These are phyloP conservation scores for Globisporangium orthogonon DNA, from an alignment of 352 stramenopile species.

Conservation along the genomic window DNA sequence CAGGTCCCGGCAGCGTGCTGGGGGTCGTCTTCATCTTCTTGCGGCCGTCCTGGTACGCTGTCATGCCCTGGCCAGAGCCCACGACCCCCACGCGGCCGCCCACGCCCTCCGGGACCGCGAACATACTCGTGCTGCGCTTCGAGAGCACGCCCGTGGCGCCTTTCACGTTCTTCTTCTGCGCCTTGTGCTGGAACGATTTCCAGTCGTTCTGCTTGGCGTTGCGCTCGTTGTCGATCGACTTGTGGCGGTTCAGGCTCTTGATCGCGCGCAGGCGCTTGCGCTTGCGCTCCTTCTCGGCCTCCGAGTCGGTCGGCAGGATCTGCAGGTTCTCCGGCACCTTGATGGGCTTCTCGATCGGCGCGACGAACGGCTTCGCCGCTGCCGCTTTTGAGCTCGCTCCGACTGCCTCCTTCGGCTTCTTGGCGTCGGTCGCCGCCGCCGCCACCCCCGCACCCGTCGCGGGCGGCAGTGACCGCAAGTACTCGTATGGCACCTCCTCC, in stretches of 20 bases:
- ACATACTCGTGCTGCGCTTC: conserved; percentile 84
- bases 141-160: conserved; percentile 67
- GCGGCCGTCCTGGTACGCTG: conserved; percentile 53
- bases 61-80: conserved; percentile 86
- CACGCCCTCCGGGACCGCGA: conserved; percentile 80
- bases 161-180: conserved; percentile 64
- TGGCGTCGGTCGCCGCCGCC: background rate
- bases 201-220: conserved; percentile 84
- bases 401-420: background rate
- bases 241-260: conserved; percentile 85
- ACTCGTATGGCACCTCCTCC: conserved; percentile 88
- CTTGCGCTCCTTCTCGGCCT: conserved; percentile 84
- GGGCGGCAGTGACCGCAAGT: conserved; percentile 37
- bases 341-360: conserved; percentile 63
- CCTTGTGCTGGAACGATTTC: conserved; percentile 82
- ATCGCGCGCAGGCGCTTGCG: conserved; percentile 76
- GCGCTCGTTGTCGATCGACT: conserved; percentile 76
- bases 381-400: conserved; percentile 11
- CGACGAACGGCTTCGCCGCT: conserved; percentile 25
- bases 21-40: conserved; percentile 57
- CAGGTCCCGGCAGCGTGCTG: background rate
- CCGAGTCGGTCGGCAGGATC: conserved; percentile 75
- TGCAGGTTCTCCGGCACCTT: conserved; percentile 84
- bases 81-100: conserved; percentile 83
- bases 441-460: too few species aligned